Evolutionary conservation across 352 stramenopile genomes (phyloP), one percentile per base, ranked within the genome.

Genomic region (Phytophthora vignae): DNA sequence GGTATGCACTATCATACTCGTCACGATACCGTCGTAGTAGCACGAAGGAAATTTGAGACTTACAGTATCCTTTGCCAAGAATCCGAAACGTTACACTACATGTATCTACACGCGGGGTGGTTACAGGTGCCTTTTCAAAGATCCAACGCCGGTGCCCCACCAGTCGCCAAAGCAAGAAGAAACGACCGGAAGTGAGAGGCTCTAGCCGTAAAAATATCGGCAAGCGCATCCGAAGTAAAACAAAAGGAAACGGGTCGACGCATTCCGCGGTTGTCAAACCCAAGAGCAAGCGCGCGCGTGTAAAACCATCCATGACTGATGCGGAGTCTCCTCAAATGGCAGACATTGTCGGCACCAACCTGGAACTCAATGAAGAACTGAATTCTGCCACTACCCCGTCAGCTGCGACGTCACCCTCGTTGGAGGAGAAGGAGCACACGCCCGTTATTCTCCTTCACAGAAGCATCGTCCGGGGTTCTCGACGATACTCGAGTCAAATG

Each of bases 401-500:
- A 27, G 48, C 48, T 27, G 5, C 48, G 21, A 15, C 17, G 19
- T 11, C 19, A 10, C 44, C 19, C 19, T 22, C 44, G 44, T 25
- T 19, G 11, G 48, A 54, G 48, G 48, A 54, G 21, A 54, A 54
- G n/a, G 48, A 25, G 7, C 48, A 29, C 48, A 31, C 48, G 0
- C 48, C 48, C 6, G 48, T 27, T 5, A 36, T 61, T 52, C 55
- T 25, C 27, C 59, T 67, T 12, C 60, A 36, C 40, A 8, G 49
- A 50, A 44, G 11, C n/a, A 33, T 31, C 2, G 6, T 17, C 36
- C 58, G 38, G 27, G 49, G 31, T 31, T 69, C 67, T 25, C 62
- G 53, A 38, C 60, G 60, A 25, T 42, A 69, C 15, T 65, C 67
- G 3, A 56, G 22, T 15, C 33, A 50, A 6, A 36, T 68, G 21